Evolutionary conservation across 345 rosid genomes (phyloP).

Genomic region (Citrus trifoliata): DNA sequence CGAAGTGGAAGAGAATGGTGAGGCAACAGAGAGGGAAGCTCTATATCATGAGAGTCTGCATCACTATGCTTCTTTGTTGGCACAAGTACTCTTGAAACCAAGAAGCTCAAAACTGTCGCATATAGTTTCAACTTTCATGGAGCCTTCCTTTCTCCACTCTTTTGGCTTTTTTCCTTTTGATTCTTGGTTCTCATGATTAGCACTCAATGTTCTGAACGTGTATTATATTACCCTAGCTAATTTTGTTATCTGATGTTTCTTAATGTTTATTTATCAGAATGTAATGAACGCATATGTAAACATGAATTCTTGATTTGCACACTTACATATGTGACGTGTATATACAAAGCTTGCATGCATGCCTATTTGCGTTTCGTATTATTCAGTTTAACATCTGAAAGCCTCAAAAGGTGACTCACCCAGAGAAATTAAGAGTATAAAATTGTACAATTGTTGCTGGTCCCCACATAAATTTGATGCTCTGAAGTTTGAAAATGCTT

Average conservation of each 20-base stretch:
- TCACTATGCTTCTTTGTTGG: conserved; percentile 69
- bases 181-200: not conserved
- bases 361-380: not conserved
- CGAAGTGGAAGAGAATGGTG: conserved; percentile 58
- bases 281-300: too few species aligned
- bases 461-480: not conserved
- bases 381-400: too few species aligned
- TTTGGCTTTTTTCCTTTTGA: not conserved
- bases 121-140: not conserved
- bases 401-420: too few species aligned
- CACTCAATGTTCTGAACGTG: not conserved
- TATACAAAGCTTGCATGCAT: not conserved
- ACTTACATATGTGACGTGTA: not conserved
- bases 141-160: not conserved
- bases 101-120: not conserved
- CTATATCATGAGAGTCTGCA: conserved; percentile 55
- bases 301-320: not conserved
- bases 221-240: not conserved
- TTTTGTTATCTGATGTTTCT: not conserved
- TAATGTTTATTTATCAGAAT: not conserved
- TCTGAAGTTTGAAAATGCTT: not conserved
- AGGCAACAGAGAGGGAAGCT: conserved; percentile 65
- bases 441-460: not conserved
- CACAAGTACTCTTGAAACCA: conserved; percentile 38
- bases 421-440: too few species aligned